Evolutionary conservation across 169 alveolate species (phyloP), one percentile per base, ranked within the genome.

Genomic region (Besnoitia besnoiti): DNA sequence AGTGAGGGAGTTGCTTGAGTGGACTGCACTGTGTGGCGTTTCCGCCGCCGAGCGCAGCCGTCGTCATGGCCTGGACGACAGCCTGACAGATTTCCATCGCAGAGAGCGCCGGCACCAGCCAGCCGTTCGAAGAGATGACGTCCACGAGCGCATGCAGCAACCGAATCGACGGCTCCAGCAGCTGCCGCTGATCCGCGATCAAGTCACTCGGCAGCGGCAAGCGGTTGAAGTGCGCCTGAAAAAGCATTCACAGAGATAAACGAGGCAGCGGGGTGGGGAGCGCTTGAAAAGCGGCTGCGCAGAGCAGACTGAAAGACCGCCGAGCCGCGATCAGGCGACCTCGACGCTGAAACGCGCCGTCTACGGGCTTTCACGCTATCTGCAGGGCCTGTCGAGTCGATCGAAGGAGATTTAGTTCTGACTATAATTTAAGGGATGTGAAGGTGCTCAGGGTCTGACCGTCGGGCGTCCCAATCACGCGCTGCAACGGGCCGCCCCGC

Each of bases 51-150:
- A 77, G 51, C 0, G 91, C 94, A 0, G 96, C 96, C 61, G 97
- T 96, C 95, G 97, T 96, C 85, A 99, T 87, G 62, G 99, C 99
- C 97, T 99, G 99, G 47, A 98, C 99, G 42, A 98, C 92, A 98
- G 99, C 98, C 95, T 99, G 99, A 91, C 98, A 96, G 37, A 99
- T 95, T 85, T 98, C 99, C 99, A 99, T 99, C n/a, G 99, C 98
- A 79, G 97, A 95, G 42, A 99, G 91, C 46, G 99, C 98, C 50
- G 99, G 98, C 51, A 96, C 96, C 93, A 98, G 97, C 98, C 98
- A 98, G 67, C 99, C 99, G 95, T 98, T 97, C 85, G 99, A 97
- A 92, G 99, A 96, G 14, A 99, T 97, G 76, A 99, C 99, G 94
- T 99, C 99, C 37, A 99, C 99, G 96, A 99, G 94, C 14, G 99